Evolutionary conservation across 345 rosid genomes (phyloP).

Genomic region (Limnanthes douglasii): DNA sequence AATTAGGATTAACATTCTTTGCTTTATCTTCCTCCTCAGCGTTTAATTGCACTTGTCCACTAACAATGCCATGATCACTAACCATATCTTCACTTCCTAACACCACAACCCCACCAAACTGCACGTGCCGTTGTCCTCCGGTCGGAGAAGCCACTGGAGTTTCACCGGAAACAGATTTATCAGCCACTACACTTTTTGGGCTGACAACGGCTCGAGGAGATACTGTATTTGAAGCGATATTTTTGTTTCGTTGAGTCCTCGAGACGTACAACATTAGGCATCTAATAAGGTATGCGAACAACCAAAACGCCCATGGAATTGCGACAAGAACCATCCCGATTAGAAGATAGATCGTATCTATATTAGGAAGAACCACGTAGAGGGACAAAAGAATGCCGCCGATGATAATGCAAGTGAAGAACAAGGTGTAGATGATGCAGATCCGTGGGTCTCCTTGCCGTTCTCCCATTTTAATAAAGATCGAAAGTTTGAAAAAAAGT

Average conservation of each 20-base stretch:
- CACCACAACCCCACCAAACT: slow-evolving; percentile 29
- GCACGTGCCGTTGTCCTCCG: slow-evolving; percentile 27
- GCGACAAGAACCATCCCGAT: slow-evolving; percentile 37
- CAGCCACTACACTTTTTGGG: too few species aligned
- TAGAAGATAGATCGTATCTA: too few species aligned
- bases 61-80: too few species aligned
- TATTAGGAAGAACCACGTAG: slow-evolving; percentile 27
- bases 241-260: too few species aligned
- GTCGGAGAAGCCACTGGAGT: slow-evolving; percentile 4
- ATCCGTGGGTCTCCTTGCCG: slow-evolving; percentile 38
- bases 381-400: slow-evolving; percentile 44
- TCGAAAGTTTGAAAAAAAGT: too few species aligned
- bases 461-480: slow-evolving; percentile 21
- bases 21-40: background rate
- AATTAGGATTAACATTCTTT: background rate
- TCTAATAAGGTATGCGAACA: slow-evolving; percentile 30
- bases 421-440: slow-evolving; percentile 19
- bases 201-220: too few species aligned
- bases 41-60: background rate
- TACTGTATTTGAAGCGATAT: too few species aligned
- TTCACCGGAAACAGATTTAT: background rate
- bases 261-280: too few species aligned
- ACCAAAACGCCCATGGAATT: slow-evolving; percentile 68
- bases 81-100: slow-evolving; percentile 14
- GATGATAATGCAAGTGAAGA: slow-evolving; percentile 26